Conservation (phyloP, 129 eudicot genomes). For the Flaveria sonorensis region DNA sequence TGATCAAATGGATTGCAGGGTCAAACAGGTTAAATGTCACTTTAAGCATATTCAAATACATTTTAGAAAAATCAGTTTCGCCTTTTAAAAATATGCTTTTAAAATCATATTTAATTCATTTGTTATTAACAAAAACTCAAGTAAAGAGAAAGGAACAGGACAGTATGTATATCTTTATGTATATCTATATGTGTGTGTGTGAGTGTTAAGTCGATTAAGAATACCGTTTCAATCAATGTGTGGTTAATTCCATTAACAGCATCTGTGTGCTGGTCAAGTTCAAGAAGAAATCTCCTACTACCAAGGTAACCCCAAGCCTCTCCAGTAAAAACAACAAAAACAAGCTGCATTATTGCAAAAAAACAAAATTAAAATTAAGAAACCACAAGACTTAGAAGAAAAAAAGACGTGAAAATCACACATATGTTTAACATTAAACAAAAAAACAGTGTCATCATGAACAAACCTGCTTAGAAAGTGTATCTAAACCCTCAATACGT, state of each 20-base stretch:
- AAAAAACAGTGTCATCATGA: neutral
- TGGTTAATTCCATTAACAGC: slow-evolving; percentile 68
- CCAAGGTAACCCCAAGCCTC: slow-evolving; percentile 99
- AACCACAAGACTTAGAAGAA: neutral
- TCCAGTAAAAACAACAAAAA: slow-evolving; percentile 83
- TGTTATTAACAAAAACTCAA: neutral
- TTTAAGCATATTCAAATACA: slow-evolving; percentile 10
- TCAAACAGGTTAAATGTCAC: neutral
- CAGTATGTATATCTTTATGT: no score
- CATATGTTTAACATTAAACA: neutral
- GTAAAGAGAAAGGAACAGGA: neutral
- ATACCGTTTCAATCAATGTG: slow-evolving; percentile 73
- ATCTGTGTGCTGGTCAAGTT: slow-evolving; percentile 76
- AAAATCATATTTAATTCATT: neutral
- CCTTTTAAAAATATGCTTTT: neutral
- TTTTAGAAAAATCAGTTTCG: neutral
- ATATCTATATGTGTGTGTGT: no score
- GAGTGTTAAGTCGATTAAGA: slow-evolving; percentile 5
- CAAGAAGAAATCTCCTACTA: slow-evolving; percentile 86
- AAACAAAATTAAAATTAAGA: neutral
- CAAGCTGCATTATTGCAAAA: slow-evolving; percentile 53
- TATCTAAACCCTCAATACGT: slow-evolving; percentile 51
- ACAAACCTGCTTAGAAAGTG: slow-evolving; percentile 82
- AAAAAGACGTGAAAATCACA: neutral
- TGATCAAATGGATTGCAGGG: neutral